Evolutionary conservation across 495 filamentous ascomycete genomes (phyloP).

Genomic region (Podospora didyma): DNA sequence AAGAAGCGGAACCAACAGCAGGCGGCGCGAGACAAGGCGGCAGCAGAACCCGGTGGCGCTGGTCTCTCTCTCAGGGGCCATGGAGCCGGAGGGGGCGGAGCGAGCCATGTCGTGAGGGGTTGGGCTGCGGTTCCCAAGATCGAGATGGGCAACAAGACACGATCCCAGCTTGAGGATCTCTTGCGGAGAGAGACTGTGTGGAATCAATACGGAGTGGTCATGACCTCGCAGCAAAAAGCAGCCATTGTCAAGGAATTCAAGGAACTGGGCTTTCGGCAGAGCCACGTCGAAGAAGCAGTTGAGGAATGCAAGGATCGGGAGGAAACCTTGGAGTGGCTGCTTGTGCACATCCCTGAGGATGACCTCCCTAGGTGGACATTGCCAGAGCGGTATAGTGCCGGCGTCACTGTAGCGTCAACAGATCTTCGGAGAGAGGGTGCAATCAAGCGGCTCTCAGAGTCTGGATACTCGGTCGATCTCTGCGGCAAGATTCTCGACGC

Average conservation of each 20-base stretch:
- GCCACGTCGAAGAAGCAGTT: constrained; percentile 85
- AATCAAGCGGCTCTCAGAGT: constrained; percentile 74
- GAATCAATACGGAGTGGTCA: constrained; percentile 72
- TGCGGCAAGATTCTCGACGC: constrained; percentile 70
- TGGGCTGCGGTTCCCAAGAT: constrained; percentile 87
- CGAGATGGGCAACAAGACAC: constrained; percentile 78
- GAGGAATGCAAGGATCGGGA: constrained; percentile 87
- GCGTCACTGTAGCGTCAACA: constrained; percentile 74
- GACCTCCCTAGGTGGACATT: constrained; percentile 86
- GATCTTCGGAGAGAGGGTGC: constrained; percentile 74
- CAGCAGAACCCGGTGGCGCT: constrained; percentile 45
- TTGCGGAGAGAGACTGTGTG: constrained; percentile 73
- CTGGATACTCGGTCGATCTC: constrained; percentile 80
- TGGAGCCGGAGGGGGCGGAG: constrained; percentile 18
- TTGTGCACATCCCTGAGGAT: constrained; percentile 95
- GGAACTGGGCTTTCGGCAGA: constrained; percentile 74
- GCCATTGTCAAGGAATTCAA: constrained; percentile 70
- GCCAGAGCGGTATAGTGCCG: constrained; percentile 84
- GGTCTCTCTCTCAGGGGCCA: constrained; percentile 33
- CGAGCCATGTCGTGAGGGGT: constrained; percentile 52
- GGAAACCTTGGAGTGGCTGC: constrained; percentile 84
- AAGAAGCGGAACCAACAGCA: constrained; percentile 65
- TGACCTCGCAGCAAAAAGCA: constrained; percentile 52
- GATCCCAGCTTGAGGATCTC: constrained; percentile 72
- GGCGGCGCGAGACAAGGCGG: constrained; percentile 58